These are phyloP conservation scores for Chlorophyllum brunneum DNA, from an alignment of 768 basidiomycete species.

Conservation along the genomic window DNA sequence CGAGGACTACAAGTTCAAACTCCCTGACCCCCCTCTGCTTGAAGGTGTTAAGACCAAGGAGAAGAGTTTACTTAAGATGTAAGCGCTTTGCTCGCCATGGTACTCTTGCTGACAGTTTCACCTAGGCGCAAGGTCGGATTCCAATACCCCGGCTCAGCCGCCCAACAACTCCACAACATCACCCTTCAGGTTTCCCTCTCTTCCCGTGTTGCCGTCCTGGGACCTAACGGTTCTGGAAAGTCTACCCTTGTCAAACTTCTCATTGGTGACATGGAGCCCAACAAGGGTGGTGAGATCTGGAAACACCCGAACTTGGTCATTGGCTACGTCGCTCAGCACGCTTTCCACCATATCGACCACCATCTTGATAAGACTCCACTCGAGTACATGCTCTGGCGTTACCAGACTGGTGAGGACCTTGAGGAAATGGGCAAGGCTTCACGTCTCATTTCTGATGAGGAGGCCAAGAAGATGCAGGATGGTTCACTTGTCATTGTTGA, in stretches of 20 bases:
- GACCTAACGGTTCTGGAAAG: conserved; percentile 99
- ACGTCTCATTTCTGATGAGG: conserved; percentile 84
- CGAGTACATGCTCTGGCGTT: conserved; percentile 99
- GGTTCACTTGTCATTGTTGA: conserved; percentile 82
- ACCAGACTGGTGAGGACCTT: conserved; percentile 98
- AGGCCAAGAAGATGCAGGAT: conserved; percentile 95
- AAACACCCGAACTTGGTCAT: conserved; percentile 99
- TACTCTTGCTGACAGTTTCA: conserved; percentile 2
- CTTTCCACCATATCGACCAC: conserved; percentile 98
- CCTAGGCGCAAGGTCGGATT: conserved; percentile 83
- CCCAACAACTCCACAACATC: conserved; percentile 93
- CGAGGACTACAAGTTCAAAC: conserved; percentile 98
- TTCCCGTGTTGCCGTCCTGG: conserved; percentile 96
- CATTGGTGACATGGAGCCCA: conserved; percentile 94
- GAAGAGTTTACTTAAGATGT: conserved; percentile 94
- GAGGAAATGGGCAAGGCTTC: conserved; percentile 94
- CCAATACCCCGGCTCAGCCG: conserved; percentile 85
- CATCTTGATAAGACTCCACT: conserved; percentile 98
- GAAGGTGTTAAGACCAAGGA: conserved; percentile 99
- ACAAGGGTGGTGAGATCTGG: conserved; percentile 97
- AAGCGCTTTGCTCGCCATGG: conserved; percentile 7
- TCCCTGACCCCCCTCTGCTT: conserved; percentile 93
- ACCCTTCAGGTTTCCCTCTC: conserved; percentile 96
- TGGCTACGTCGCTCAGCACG: conserved; percentile 98
- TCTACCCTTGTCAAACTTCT: conserved; percentile 96